Evolutionary conservation across 441 rosid species (phyloP), one percentile per base, ranked within the genome.

Genomic region (Gossypium schwendimanii): DNA sequence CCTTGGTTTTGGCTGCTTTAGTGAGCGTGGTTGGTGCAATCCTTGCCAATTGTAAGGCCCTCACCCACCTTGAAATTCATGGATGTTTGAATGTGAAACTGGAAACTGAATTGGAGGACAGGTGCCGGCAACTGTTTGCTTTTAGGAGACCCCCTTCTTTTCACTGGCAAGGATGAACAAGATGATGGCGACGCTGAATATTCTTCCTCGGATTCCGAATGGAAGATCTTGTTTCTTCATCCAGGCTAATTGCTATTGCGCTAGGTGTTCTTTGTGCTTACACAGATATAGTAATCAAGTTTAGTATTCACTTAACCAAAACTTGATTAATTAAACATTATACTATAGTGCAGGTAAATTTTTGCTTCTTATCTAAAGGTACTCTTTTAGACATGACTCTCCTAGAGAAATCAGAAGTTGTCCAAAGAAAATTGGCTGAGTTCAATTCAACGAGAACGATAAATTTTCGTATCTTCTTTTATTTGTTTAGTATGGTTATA

Each of bases 31-130:
- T 18, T 33, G 17, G 0, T 28, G 45, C 72, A 26, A 69, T 69
- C 62, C 24, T 31, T 53, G 41, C 72, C 60, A 53, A 53, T 14
- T 69, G 72, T 18, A 53, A 31, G 8, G 60, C 49, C 15, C 60
- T 69, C 21, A 52, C 49, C 45, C 62, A 31, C 72, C 72, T 53
- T 31, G 72, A 69, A 47, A 69, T 69, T 41, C 72, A 53, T 52
- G 62, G 62, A 23, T 68, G 61, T 52, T 26, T 45, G 72, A 49
- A 49, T 10, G 26, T 68, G 60, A 28, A 28, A 4, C 33, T 28
- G 6, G 33, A 28, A 28, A 28, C 33, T 28, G 33, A 28, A 28
- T 28, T 28, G 1, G 33, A 28, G 33, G 33, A 28, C 33, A 28
- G 33, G 6, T 28, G 6, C 6, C 33, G 33, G 33, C 45, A 53